Conservation (phyloP, 2,329 filamentous ascomycete species). For the Hypoxylon sp. region DNA sequence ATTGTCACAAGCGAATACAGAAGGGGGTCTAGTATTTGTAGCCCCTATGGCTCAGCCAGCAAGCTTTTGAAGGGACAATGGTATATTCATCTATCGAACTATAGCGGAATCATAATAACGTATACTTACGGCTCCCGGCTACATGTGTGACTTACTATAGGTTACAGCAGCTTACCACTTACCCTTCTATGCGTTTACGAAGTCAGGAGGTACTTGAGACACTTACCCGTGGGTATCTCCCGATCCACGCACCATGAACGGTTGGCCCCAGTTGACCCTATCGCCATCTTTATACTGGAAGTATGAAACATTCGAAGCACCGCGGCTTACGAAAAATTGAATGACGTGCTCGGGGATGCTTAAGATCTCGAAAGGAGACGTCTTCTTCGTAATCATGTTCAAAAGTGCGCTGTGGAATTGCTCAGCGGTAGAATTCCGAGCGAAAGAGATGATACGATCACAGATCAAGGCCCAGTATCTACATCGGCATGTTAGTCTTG, state of each 20-base stretch:
- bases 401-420: slow-evolving; percentile 8
- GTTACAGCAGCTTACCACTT: too few relatives aligned
- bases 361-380: not conserved
- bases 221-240: slow-evolving; percentile 30
- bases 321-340: slow-evolving; percentile 6
- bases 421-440: slow-evolving; percentile 51
- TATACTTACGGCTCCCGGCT: too few relatives aligned
- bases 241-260: slow-evolving; percentile 36
- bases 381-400: not conserved
- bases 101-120: too few relatives aligned
- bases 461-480: slow-evolving; percentile 35
- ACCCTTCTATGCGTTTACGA: too few relatives aligned
- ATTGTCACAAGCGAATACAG: too few relatives aligned
- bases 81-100: too few relatives aligned
- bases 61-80: too few relatives aligned
- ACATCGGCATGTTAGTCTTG: too few relatives aligned
- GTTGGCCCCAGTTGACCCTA: slow-evolving; percentile 28
- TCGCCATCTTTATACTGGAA: slow-evolving; percentile 55
- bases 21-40: too few relatives aligned
- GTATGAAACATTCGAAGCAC: slow-evolving; percentile 1
- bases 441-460: slow-evolving; percentile 26
- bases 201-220: too few relatives aligned
- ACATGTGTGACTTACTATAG: too few relatives aligned
- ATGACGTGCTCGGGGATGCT: slow-evolving; percentile 4
- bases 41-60: too few relatives aligned